These are phyloP conservation scores for Aspergillus spinulosporus DNA, from an alignment of 2,329 filamentous ascomycete genomes.

Conservation along the genomic window DNA sequence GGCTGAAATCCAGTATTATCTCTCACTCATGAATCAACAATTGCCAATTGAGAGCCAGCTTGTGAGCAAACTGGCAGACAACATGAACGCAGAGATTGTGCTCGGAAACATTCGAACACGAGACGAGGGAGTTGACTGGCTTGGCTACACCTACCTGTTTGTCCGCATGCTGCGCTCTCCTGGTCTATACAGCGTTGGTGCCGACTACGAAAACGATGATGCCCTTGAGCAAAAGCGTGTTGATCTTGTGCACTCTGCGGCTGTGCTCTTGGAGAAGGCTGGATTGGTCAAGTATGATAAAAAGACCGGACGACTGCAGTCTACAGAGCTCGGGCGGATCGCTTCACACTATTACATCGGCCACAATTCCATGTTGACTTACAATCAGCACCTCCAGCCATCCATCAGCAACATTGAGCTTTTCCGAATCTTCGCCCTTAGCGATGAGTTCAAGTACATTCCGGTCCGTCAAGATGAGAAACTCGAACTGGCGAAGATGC, in stretches of 20 bases:
- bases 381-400: constrained; percentile 92
- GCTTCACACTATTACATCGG: constrained; percentile 99
- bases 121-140: constrained; percentile 98
- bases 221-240: constrained; percentile 94
- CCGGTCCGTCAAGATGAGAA: constrained; percentile 97
- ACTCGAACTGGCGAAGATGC: constrained; percentile 86
- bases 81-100: constrained; percentile 93
- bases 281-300: constrained; percentile 94
- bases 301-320: constrained; percentile 81
- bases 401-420: constrained; percentile 92
- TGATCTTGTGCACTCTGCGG: constrained; percentile 94
- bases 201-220: constrained; percentile 91
- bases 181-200: constrained; percentile 89
- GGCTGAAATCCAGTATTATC: constrained; percentile 92
- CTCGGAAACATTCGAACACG: constrained; percentile 87
- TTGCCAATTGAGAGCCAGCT: constrained; percentile 96
- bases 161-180: constrained; percentile 96
- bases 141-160: constrained; percentile 97
- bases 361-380: constrained; percentile 92
- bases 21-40: constrained; percentile 95
- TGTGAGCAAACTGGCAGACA: constrained; percentile 88
- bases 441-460: constrained; percentile 98
- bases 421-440: constrained; percentile 93
- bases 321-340: constrained; percentile 91
- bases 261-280: constrained; percentile 79